Evolutionary conservation across 352 stramenopile species (phyloP), one percentile per base, ranked within the genome.

Genomic region (Pythium folliculosum): DNA sequence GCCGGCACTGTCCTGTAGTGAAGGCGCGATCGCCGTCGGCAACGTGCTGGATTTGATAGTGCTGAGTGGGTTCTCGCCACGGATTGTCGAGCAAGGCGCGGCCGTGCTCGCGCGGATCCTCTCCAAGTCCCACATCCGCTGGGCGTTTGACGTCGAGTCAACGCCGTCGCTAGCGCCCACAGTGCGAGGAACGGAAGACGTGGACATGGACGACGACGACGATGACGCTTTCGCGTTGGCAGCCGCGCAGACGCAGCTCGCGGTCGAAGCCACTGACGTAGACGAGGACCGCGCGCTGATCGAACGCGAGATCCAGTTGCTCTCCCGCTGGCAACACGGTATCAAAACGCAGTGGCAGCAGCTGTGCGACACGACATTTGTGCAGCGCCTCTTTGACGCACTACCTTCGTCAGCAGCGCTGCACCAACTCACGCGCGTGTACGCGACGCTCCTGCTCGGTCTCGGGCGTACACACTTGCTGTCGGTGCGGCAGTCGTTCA

Each of bases 331-430:
- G 38, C 60, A 76, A 30, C 16, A 27, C 5, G 62, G 19, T 35
- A 72, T 87, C 14, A 72, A 72, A 60, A 45, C 32, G 17, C 78
- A 87, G 56, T 87, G 78, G 76, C 70, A 81, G 16, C 72, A 80
- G 22, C 55, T 87, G 25, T 81, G 71, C 35, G 69, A 80, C 14
- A 75, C 75, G 4, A 70, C 43, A 3, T 90, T 89, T 48, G 75
- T 73, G 55, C 68, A 63, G 0, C 67, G 67, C 5, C 76, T 70
- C 21, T 73, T 90, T 38, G 67, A 82, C 5, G 44, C 50, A 17
- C 7, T 62, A 8, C 48, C 50, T 21, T 40, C 38, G 16, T 7
- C 37, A 3, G n/a, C 49, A 3, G 17, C 48, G 2, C 13, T 85
- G 23, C 53, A 78, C 4, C 32, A 74, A 8, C 63, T 89, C 10